A percentile compares a stretch with the other conserved stretches of the same genome.
Evolutionary conservation across 768 basidiomycete genomes (phyloP).

Genomic region (Lentinula raphanica): DNA sequence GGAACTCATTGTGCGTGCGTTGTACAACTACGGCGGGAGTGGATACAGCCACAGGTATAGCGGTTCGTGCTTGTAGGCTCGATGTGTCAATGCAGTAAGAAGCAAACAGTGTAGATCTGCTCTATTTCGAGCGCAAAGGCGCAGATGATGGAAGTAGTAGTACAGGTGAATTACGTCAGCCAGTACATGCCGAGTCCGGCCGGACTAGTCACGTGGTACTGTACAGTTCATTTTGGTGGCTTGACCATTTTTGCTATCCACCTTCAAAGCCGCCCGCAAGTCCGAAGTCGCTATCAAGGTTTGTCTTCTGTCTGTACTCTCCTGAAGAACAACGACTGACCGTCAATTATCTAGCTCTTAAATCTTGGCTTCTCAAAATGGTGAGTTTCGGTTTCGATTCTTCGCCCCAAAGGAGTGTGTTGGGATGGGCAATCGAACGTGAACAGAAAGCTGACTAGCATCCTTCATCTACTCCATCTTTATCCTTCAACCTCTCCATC

Average conservation of each 20-base stretch:
- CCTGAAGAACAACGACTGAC: too few relatives aligned
- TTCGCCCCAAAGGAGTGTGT: slow-evolving; percentile 8
- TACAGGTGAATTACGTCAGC: neutral
- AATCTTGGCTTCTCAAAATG: slow-evolving; percentile 25
- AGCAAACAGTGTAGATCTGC: too few relatives aligned
- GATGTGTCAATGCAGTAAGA: too few relatives aligned
- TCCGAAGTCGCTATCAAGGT: slow-evolving; percentile 3
- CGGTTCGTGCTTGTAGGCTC: too few relatives aligned
- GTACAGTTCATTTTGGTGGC: neutral
- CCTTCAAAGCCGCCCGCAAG: neutral
- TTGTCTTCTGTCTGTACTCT: neutral
- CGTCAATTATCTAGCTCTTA: too few relatives aligned
- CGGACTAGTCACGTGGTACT: neutral
- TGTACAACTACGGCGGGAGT: too few relatives aligned
- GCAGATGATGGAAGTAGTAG: neutral
- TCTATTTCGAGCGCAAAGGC: too few relatives aligned
- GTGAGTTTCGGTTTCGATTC: slow-evolving; percentile 18
- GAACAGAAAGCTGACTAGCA: neutral
- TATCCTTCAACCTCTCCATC: neutral
- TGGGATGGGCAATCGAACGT: neutral
- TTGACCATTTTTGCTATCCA: neutral
- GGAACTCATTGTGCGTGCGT: neutral
- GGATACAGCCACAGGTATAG: too few relatives aligned
- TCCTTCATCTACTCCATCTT: neutral
- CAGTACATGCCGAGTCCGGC: neutral